Evolutionary conservation across 768 basidiomycete species (phyloP).

Genomic region (Suillus plorans): DNA sequence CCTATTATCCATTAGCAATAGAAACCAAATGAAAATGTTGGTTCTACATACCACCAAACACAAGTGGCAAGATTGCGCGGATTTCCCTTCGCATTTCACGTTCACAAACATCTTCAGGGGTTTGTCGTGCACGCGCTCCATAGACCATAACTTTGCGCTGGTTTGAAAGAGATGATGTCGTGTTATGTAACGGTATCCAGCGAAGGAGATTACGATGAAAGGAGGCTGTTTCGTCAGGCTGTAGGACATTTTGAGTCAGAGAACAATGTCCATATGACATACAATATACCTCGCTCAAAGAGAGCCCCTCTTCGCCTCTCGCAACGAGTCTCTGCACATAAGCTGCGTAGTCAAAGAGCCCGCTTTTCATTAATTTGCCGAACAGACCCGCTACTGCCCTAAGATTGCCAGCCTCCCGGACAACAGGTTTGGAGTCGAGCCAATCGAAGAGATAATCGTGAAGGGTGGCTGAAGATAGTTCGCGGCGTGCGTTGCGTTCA

Average conservation of each 20-base stretch:
- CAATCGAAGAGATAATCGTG: slow-evolving; percentile 82
- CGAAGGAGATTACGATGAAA: slow-evolving; percentile 69
- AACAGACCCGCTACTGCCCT: slow-evolving; percentile 65
- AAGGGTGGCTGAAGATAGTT: slow-evolving; percentile 57
- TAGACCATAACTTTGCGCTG: slow-evolving; percentile 73
- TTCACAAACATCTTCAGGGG: slow-evolving; percentile 69
- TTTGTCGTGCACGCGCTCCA: slow-evolving; percentile 66
- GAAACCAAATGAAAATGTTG: background rate
- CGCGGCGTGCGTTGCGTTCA: slow-evolving; percentile 61
- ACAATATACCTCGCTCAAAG: slow-evolving; percentile 47
- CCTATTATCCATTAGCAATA: slow-evolving; percentile 31
- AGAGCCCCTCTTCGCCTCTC: slow-evolving; percentile 66
- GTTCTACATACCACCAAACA: slow-evolving; percentile 59
- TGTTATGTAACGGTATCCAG: slow-evolving; percentile 68
- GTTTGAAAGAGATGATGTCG: slow-evolving; percentile 56
- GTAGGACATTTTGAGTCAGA: background rate
- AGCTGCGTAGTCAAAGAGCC: slow-evolving; percentile 68
- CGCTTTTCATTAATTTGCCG: slow-evolving; percentile 68
- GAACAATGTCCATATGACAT: background rate
- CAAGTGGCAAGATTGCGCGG: slow-evolving; percentile 56
- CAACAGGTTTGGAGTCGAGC: slow-evolving; percentile 68
- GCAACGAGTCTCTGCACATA: slow-evolving; percentile 84
- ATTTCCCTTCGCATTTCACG: slow-evolving; percentile 72
- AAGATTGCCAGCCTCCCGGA: slow-evolving; percentile 55
- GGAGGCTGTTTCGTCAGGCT: slow-evolving; percentile 35